Base-by-base conservation (phyloP, 805 yeast species). In the Metschnikowia picachoensis region DNA sequence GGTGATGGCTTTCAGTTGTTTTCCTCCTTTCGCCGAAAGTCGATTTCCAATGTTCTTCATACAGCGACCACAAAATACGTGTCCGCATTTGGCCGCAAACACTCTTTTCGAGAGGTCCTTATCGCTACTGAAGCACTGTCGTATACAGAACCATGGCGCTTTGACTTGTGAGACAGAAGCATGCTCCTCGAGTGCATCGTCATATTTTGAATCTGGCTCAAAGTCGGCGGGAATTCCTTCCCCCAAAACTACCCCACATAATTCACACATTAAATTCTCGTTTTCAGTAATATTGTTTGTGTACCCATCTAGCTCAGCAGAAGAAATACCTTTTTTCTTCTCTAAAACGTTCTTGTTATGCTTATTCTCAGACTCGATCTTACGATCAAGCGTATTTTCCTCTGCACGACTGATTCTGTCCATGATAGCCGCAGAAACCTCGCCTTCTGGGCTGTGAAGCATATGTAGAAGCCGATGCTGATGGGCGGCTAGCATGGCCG, bases 11-110 rank as follows among this genome's bases (percentile, higher is more conserved):
- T 41, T 50, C n/a, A 38, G 27, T 16, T 40, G 41, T n/a, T 53
- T 58, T 35, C 47, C 49, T 17, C 55, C 57, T 35, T 53, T 56
- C n/a, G 49, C 47, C 46, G 60, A 48, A 57, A 70, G 68, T 42
- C 74, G 58, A 55, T 76, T 73, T 14, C 76, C 76, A n/a, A 85
- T 80, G 55, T 81, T 77, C 52, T 79, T 79, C 17, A 85, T 85
- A 65, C 97, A 89, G 35, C 92, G 65, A 1, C 96, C 97, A 64
- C 97, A 89, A 61, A 79, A 89, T 0, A 82, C 77, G 67, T 89
- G 97, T 0, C 96, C 96, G 69, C 97, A 89, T 34, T 64, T 66
- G 11, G 67, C 64, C 0, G 87, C 76, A 58, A 83, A 89, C 2
- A 85, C 76, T 49, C 89, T 74, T 56, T 73, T 79, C 0, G 91